Percentiles rank a stretch among this genome's conserved stretches.
phyloP scores from a whole-genome alignment of 768 basidiomycete species.

The Mycena vitilis region DNA sequence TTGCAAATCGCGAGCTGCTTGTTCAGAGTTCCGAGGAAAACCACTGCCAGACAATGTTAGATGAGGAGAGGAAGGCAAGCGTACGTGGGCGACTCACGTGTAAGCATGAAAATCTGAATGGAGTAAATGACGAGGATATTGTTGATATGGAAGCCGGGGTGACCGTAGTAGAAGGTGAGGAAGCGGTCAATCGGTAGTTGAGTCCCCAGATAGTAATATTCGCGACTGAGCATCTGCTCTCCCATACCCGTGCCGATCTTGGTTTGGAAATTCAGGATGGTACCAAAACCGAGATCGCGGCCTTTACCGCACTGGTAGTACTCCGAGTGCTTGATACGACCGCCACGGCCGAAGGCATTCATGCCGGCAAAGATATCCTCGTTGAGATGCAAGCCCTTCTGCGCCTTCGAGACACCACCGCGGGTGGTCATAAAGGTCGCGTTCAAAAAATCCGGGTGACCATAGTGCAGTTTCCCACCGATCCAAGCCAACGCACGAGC shows the following conservation, averaged over 20 bases:
- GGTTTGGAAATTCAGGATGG: constrained; percentile 99
- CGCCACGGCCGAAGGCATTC: constrained; percentile 98
- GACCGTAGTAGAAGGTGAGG: constrained; percentile 99
- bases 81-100: constrained; percentile 64
- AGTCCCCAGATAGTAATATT: constrained; percentile 99
- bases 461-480: constrained; percentile 98
- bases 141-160: constrained; percentile 99
- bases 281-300: constrained; percentile 98
- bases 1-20: constrained; percentile 91
- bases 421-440: constrained; percentile 98
- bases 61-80: constrained; percentile 20
- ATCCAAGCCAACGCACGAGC: constrained; percentile 97
- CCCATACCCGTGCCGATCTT: constrained; percentile 99
- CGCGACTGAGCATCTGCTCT: constrained; percentile 99
- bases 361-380: constrained; percentile 99
- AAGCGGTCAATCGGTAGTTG: constrained; percentile 98
- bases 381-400: constrained; percentile 98
- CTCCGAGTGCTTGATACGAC: constrained; percentile 99
- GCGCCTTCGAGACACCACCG: constrained; percentile 98
- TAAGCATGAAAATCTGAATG: constrained; percentile 97
- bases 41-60: constrained; percentile 59
- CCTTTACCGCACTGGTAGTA: constrained; percentile 99
- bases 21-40: constrained; percentile 97
- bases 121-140: constrained; percentile 99
- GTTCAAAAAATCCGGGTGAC: constrained; percentile 99